Percentiles rank a stretch among this genome's conserved stretches.
These are phyloP conservation scores for Plasmodium relictum DNA, from an alignment of 169 alveolate genomes.

Conservation along the genomic window DNA sequence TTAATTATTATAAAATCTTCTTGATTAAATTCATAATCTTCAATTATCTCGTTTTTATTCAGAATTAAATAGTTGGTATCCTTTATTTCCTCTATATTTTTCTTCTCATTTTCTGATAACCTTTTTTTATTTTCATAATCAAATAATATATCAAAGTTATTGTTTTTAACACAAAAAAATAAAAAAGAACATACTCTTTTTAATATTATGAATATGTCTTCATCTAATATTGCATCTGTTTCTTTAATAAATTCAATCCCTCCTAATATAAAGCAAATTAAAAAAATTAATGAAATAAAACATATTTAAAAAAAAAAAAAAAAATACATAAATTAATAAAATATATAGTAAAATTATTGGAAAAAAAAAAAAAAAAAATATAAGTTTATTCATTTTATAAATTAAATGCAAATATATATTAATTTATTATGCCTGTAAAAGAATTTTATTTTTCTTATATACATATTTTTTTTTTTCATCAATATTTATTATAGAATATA, in stretches of 20 bases:
- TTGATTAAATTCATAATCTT: constrained; percentile 41
- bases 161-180: constrained; percentile 66
- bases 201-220: constrained; percentile 81
- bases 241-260: constrained; percentile 61
- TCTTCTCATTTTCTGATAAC: neutral
- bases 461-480: neutral
- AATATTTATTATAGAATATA: neutral
- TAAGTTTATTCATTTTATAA: too few species aligned
- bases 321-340: neutral
- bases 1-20: constrained; percentile 78
- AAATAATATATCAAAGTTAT: constrained; percentile 48
- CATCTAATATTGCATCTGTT: constrained; percentile 86
- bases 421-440: neutral
- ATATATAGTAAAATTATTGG: neutral
- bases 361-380: too few species aligned
- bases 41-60: constrained; percentile 1
- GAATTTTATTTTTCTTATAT: neutral
- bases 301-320: neutral
- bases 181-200: constrained; percentile 83
- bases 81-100: neutral
- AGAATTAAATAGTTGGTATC: neutral
- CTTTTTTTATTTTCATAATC: constrained; percentile 12
- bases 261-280: constrained; percentile 4
- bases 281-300: neutral
- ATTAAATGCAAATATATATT: neutral